Evolutionary conservation across 345 rosid genomes (phyloP), one percentile per base, ranked within the genome.

Genomic region (Gossypium rotundifolium): DNA sequence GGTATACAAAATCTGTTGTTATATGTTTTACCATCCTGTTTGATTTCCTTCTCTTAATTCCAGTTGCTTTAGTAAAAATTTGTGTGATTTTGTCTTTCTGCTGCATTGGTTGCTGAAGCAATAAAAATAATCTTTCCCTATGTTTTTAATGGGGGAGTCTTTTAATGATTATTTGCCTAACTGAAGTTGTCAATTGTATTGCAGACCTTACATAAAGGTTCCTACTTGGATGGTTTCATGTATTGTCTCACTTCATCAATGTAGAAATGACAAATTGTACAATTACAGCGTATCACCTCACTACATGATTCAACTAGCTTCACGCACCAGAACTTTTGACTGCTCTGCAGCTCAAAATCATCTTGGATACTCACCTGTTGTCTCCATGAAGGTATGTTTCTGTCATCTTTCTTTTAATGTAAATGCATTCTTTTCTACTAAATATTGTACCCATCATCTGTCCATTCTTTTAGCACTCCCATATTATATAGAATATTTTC

Each of bases 141-240:
- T 54, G 11, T 11, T 48, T 48, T 74, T 53, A 18, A 29, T 14
- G 62, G 59, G 52, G 2, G 13, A 20, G 65, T 49, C 65, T 81
- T 64, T 49, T 59, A 27, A 17, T 51, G 10, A 1, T 68, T 27
- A 45, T 76, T 4, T 73, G 40, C 70, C 59, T 62, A 66, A 80
- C 60, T 27, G 78, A 75, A 80, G 68, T 20, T 57, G 20, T 17
- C 25, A 2, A 25, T 71, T 73, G 33, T 64, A 77, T 73, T 84
- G 87, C 91, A 92, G 98, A 81, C 98, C 98, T 49, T 83, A 82
- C 65, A 84, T 88, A 70, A 94, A 86, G 82, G 72, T 91, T 84
- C 95, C 97, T 51, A 81, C 84, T 60, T 65, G 74, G 68, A 71
- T 87, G 79, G 84, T 81, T 66, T 81, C 82, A 81, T 71, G 72